phyloP scores from a whole-genome alignment of 176 grass and related monocot genomes.

The Musa schizocarpa region DNA sequence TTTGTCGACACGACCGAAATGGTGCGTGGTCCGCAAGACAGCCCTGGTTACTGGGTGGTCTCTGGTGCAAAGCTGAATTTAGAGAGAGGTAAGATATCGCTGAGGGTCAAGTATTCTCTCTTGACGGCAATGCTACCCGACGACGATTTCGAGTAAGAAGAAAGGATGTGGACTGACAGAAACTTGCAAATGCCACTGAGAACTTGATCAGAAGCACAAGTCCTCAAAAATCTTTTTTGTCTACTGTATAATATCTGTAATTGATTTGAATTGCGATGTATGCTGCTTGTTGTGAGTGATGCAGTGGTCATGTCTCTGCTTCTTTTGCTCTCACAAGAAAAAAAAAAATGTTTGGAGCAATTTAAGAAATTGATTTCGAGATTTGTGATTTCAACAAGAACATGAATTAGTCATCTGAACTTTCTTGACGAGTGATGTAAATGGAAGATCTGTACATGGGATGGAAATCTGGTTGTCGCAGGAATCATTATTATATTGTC shows the following conservation, averaged over 20 bases:
- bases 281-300: no score
- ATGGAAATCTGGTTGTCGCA: no score
- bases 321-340: no score
- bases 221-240: neutral
- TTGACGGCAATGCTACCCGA: slow-evolving; percentile 59
- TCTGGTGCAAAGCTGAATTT: slow-evolving; percentile 83
- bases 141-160: slow-evolving; percentile 27
- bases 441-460: no score
- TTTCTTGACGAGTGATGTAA: no score
- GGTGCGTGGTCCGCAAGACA: slow-evolving; percentile 70
- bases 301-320: no score
- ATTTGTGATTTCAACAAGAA: no score
- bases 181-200: neutral
- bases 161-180: neutral
- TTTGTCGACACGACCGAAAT: slow-evolving; percentile 84
- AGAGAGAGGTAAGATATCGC: slow-evolving; percentile 78
- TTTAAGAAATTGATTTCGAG: no score
- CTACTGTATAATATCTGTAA: neutral
- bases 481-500: no score
- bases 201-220: neutral
- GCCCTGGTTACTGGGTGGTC: slow-evolving; percentile 86
- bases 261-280: neutral
- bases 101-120: slow-evolving; percentile 70
- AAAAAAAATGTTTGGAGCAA: no score
- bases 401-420: no score